Base-by-base conservation (phyloP, 805 yeast genomes). In the Candida michaelii region DNA sequence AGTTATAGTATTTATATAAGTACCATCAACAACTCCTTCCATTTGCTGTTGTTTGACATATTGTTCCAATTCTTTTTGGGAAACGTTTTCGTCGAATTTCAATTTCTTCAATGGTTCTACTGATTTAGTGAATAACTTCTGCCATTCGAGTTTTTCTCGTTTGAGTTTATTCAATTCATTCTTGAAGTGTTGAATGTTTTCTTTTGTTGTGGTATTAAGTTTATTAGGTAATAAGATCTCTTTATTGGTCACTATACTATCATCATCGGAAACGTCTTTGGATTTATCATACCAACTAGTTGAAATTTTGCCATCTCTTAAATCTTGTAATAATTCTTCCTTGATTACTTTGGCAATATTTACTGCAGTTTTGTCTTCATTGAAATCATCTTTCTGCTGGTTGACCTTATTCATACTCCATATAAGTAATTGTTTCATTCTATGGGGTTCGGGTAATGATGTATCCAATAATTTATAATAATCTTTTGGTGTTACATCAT, bases 381-480 rank as follows among this genome's bases (percentile, higher is more conserved):
- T 37, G 39, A 56, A 44, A 47, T 50, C 51, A 45, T 60, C 49
- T 30, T 50, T 58, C 38, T 61, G 66, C 33, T 60, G 56, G 32
- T 75, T 49, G 27, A 71, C 68, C 51, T 82, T 70, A 46, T 76
- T 77, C 24, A 79, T 70, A 48, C 86, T 79, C 93, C 91, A 85
- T 2, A 77, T 66, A 36, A 85, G 56, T 19, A 86, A 57, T 53
- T 83, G 89, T 48, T 83, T 70, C 83, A 86, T 80, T 48, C 80
- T 71, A 51, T 82, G 84, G 2, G 90, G 89, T 38, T 81, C 90
- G 0, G 91, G 86, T 30, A 82, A 51, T 27, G 75, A 73, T 4
- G 67, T 58, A 48, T 84, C 85, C 24, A 85, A 59, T 52, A 80
- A 81, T 53, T 83, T 83, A 57, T 75, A 79, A 52, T 79, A 79